These are phyloP conservation scores for Chrysosporium queenslandicum DNA, from an alignment of 2,329 filamentous ascomycete genomes.

Conservation along the genomic window DNA sequence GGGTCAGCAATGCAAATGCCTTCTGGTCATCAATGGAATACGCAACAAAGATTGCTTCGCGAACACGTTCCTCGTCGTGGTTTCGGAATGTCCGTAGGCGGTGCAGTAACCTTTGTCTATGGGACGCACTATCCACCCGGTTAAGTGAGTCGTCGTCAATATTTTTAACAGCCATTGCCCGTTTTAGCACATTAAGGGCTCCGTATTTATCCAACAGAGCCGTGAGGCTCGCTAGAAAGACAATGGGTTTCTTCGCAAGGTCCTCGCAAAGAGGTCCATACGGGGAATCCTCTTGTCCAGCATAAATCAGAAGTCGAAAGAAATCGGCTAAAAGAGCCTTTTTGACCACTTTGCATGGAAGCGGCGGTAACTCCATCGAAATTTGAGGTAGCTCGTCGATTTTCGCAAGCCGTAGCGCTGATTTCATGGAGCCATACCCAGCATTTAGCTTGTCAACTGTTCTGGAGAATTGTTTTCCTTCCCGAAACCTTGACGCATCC, in stretches of 20 bases:
- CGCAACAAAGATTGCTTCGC: constrained; percentile 33
- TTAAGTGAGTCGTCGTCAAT: neutral
- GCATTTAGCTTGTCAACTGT: constrained; percentile 16
- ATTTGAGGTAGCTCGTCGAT: constrained; percentile 23
- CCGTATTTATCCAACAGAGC: constrained; percentile 15
- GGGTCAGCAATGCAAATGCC: constrained; percentile 26
- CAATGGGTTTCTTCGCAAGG: constrained; percentile 11
- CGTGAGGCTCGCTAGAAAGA: constrained; percentile 14
- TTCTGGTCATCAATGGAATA: constrained; percentile 24
- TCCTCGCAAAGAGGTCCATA: neutral
- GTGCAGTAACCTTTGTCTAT: constrained; percentile 12
- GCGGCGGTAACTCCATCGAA: constrained; percentile 23
- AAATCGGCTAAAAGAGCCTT: constrained; percentile 10
- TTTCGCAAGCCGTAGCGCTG: constrained; percentile 18
- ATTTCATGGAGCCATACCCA: constrained; percentile 13
- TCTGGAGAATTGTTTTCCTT: constrained; percentile 29
- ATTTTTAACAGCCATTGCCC: neutral
- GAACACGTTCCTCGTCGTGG: constrained; percentile 31
- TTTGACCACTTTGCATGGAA: constrained; percentile 20
- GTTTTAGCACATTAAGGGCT: constrained; percentile 2
- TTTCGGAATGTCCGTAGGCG: constrained; percentile 23
- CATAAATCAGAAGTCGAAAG: constrained; percentile 11
- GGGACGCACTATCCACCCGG: neutral
- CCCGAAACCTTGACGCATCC: constrained; percentile 35
- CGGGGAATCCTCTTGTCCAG: neutral